Base-by-base conservation (phyloP, 2,329 filamentous ascomycete species). In the Chaetomiaceae sp. region DNA sequence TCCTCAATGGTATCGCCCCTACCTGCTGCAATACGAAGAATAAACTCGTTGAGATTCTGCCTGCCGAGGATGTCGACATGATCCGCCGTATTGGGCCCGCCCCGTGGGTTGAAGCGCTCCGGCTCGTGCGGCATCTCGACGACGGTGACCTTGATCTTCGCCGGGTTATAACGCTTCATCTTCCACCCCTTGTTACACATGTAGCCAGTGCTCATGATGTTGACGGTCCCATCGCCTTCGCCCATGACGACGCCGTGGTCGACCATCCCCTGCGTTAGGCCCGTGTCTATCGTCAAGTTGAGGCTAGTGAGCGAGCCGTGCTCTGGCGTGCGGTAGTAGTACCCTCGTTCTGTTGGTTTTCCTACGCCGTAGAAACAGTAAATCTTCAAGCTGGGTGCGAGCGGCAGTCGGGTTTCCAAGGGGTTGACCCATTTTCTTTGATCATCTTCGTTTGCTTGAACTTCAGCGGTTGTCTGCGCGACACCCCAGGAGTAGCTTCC, bases 81-180 rank as follows among this genome's bases (percentile, higher is more conserved):
- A 66, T 99, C 94, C 13, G 90, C 91, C 56, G 79, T 84, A 55
- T 82, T 82, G 21, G 82, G 81, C 0, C 82, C 84, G 16, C 84
- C 84, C 49, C 94, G 77, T 0, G 94, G 90, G 62, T 85, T 92
- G 69, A 96, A 99, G 16, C 89, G 75, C 62, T 96, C 92, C 1
- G 94, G 94, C 65, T 97, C 91, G 66, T 99, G 94, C 1, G 86
- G 88, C 94, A 99, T 99, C 73, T 99, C 94, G 56, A 87, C 90
- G 0, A 91, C 88, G 36, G 84, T 95, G 58, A 99, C 75, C 63
- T 90, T 83, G 29, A 86, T 80, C 2, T 86, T 85, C 0, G 90
- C 87, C 0, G 94, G 94, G 64, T 99, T 99, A 68, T 95, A 99
- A 32, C 94, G 81, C 70, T 90, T 90, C 70, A 96, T 87, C 53